Percentiles rank a stretch among this genome's conserved stretches.
phyloP scores from a whole-genome alignment of 805 yeast species.

The Ogataea methylovora region DNA sequence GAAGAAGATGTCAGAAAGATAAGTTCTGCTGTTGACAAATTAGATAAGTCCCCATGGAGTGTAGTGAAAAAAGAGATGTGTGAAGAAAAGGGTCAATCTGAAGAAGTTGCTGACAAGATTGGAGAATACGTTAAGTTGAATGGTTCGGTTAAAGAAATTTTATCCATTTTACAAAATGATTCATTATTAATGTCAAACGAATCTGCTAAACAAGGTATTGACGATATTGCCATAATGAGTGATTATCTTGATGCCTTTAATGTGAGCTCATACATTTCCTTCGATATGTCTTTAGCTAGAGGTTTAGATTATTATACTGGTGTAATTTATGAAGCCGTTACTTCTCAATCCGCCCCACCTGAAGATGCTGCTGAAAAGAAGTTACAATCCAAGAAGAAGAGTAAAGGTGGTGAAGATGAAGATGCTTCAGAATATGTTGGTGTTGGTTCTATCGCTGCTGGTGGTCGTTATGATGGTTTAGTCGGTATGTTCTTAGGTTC shows the following conservation, averaged over 20 bases:
- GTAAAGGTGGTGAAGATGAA: constrained; percentile 45
- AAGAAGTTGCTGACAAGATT: constrained; percentile 86
- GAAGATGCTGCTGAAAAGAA: constrained; percentile 63
- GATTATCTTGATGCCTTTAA: constrained; percentile 79
- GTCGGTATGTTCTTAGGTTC: constrained; percentile 93
- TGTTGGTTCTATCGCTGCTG: constrained; percentile 97
- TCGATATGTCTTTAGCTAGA: constrained; percentile 93
- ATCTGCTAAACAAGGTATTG: constrained; percentile 72
- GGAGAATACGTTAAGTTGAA: constrained; percentile 84
- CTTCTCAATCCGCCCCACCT: constrained; percentile 95
- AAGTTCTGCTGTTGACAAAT: constrained; percentile 92
- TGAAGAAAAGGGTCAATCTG: constrained; percentile 84
- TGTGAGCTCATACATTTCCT: constrained; percentile 60
- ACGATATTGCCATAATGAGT: constrained; percentile 69
- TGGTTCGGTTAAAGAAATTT: constrained; percentile 64
- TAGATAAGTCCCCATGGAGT: constrained; percentile 94
- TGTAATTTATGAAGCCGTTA: constrained; percentile 92
- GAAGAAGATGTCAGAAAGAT: constrained; percentile 91
- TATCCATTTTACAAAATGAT: constrained; percentile 48
- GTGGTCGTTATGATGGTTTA: constrained; percentile 94
- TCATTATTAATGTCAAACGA: constrained; percentile 54
- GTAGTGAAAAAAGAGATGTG: constrained; percentile 89
- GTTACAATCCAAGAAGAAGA: constrained; percentile 17
- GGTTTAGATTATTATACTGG: constrained; percentile 98
- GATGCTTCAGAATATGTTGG: constrained; percentile 97